Evolutionary conservation across 164 flowering plant genomes (phyloP), one percentile per base, ranked within the genome.

Genomic region (Macadamia integrifolia): DNA sequence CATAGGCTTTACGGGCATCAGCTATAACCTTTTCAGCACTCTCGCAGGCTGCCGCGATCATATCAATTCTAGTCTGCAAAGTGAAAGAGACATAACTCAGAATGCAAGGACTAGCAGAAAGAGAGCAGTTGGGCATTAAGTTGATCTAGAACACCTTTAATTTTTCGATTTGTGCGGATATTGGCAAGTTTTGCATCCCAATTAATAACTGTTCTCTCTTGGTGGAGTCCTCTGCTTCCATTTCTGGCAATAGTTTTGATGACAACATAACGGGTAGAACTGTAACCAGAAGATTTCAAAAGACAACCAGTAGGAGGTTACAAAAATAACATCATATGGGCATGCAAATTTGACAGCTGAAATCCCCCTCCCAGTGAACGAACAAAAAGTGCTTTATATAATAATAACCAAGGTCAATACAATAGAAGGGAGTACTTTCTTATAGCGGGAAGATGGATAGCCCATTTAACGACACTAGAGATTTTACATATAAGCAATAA

Each of bases 231-330:
- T 91, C 98, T 35, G 71, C 74, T 78, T 93, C 98, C 86, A 93
- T 91, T 83, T 93, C 97, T 12, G 97, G 97, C 76, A 93, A 71
- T 62, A 88, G 81, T 84, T 93, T 94, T 23, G 98, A 88, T 46
- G 97, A 90, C 77, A 93, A 69, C 98, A 93, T 93, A 18, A 91
- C 94, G 3, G 97, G 98, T 43, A 93, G 72, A 62, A 93, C 98
- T 90, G 87, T 23, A 75, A 58, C 32, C 71, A 72, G 17, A 48
- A 64, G 50, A 12, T 29, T 23, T 18, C 46, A 42, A 64, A 64
- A 64, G 48, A 56, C 3, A 44, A 43, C 6, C 40, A 29, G 62
- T 14, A 14, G 18, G 13, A 46, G 50, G 13, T 11, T 46, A 9
- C 50, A 9, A 46, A 46, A 46, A 46, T 46, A 46, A 35, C 40